Conservation (phyloP, 495 filamentous ascomycete genomes). For the Daldinia decipiens region DNA sequence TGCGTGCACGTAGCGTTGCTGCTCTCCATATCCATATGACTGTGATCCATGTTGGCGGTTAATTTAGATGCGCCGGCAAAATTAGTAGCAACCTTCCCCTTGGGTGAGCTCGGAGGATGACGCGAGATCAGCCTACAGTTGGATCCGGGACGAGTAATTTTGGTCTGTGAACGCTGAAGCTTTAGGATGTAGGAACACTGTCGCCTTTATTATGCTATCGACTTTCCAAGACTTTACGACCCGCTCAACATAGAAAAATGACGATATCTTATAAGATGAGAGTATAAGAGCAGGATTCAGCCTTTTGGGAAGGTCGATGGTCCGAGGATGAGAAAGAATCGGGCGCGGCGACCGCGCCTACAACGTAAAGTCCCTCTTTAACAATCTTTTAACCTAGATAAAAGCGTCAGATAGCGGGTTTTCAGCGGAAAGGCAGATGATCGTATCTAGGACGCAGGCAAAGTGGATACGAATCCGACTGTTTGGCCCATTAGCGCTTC, state of each 20-base stretch:
- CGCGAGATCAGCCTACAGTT: slow-evolving; percentile 9
- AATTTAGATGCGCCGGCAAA: slow-evolving; percentile 35
- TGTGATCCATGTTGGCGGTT: slow-evolving; percentile 40
- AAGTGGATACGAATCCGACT: slow-evolving; percentile 36
- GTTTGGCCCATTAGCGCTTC: slow-evolving; percentile 28
- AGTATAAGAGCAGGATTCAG: slow-evolving; percentile 42
- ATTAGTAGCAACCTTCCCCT: slow-evolving; percentile 31
- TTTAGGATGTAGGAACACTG: slow-evolving; percentile 4
- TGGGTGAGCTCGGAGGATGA: slow-evolving; percentile 34
- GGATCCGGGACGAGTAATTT: slow-evolving; percentile 1
- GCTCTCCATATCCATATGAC: slow-evolving; percentile 30
- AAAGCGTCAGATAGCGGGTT: not conserved
- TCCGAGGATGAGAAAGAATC: slow-evolving; percentile 6
- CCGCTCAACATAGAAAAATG: not conserved
- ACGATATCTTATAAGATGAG: slow-evolving; percentile 33
- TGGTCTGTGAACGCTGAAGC: not conserved
- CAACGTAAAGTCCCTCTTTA: not conserved
- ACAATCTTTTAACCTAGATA: slow-evolving; percentile 1
- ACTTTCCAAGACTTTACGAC: not conserved
- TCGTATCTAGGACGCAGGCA: slow-evolving; percentile 17
- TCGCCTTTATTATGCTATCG: not conserved
- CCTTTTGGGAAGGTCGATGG: slow-evolving; percentile 36
- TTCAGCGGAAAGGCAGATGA: not conserved
- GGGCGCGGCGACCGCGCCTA: slow-evolving; percentile 15
- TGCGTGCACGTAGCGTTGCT: slow-evolving; percentile 37